Percentiles rank a stretch among this genome's conserved stretches.
These are phyloP conservation scores for Phallus indusiatus DNA, from an alignment of 768 basidiomycete genomes.

Conservation along the genomic window DNA sequence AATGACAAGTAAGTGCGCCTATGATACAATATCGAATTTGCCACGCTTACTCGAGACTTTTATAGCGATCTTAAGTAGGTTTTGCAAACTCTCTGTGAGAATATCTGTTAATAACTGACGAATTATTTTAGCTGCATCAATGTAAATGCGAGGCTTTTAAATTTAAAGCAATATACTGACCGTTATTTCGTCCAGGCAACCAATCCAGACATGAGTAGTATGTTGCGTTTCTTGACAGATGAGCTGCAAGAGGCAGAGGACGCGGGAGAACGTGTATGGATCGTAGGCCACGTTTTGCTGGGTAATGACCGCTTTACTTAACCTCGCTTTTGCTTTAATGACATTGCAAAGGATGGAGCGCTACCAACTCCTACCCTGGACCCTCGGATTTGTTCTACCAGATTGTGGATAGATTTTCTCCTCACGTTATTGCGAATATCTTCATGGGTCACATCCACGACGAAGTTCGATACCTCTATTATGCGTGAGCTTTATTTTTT, in stretches of 20 bases:
- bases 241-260: conserved; percentile 75
- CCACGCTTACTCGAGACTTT: background rate
- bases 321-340: background rate
- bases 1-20: conserved; percentile 15
- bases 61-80: background rate
- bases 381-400: conserved; percentile 60
- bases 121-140: background rate
- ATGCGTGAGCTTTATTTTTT: conserved; percentile 12
- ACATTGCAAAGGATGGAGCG: conserved; percentile 32
- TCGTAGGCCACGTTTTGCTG: conserved; percentile 44
- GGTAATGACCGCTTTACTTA: conserved; percentile 30
- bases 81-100: background rate
- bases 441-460: conserved; percentile 22
- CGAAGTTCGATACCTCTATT: conserved; percentile 13
- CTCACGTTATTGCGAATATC: conserved; percentile 14
- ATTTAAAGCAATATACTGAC: too few species aligned
- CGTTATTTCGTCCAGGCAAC: conserved; percentile 55
- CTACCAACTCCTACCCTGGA: conserved; percentile 49
- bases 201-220: conserved; percentile 58
- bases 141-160: background rate
- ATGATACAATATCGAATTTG: background rate
- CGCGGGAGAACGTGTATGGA: conserved; percentile 53
- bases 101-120: too few species aligned
- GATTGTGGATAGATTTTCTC: conserved; percentile 20
- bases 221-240: conserved; percentile 69